These are phyloP conservation scores for Ganoderma lingzhi DNA, from an alignment of 1,284 basidiomycete species.

Conservation along the genomic window DNA sequence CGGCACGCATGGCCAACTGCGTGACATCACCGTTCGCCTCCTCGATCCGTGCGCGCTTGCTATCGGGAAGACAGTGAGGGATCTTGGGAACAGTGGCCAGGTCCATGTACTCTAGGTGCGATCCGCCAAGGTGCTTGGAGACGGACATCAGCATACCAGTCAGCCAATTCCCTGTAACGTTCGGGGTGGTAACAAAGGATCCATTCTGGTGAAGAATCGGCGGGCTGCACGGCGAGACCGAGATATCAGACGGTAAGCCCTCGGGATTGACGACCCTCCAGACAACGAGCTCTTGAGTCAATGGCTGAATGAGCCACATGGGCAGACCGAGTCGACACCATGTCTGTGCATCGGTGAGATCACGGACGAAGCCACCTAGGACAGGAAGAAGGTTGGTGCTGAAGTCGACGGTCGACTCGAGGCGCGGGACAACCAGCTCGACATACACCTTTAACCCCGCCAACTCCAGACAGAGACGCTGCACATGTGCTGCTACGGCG, in stretches of 20 bases:
- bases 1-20: not conserved
- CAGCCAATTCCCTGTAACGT: constrained; percentile 16
- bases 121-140: constrained; percentile 6
- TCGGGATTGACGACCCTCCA: constrained; percentile 8
- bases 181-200: not conserved
- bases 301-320: constrained; percentile 12
- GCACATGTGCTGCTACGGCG: constrained; percentile 12
- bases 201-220: constrained; percentile 4
- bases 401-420: not conserved
- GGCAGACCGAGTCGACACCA: constrained; percentile 9
- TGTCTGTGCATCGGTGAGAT: constrained; percentile 5
- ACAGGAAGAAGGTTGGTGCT: not conserved
- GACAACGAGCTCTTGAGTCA: constrained; percentile 3
- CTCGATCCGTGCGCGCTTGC: not conserved
- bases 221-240: not conserved
- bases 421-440: not conserved
- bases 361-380: constrained; percentile 5
- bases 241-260: not conserved
- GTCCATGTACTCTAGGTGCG: constrained; percentile 6
- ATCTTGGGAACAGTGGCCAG: not conserved
- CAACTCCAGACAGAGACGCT: constrained; percentile 15
- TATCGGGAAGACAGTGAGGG: not conserved
- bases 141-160: constrained; percentile 3
- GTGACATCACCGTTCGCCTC: not conserved
- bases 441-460: constrained; percentile 8